These are phyloP conservation scores for Collybiopsis luxurians DNA, from an alignment of 768 basidiomycete genomes.

Conservation along the genomic window DNA sequence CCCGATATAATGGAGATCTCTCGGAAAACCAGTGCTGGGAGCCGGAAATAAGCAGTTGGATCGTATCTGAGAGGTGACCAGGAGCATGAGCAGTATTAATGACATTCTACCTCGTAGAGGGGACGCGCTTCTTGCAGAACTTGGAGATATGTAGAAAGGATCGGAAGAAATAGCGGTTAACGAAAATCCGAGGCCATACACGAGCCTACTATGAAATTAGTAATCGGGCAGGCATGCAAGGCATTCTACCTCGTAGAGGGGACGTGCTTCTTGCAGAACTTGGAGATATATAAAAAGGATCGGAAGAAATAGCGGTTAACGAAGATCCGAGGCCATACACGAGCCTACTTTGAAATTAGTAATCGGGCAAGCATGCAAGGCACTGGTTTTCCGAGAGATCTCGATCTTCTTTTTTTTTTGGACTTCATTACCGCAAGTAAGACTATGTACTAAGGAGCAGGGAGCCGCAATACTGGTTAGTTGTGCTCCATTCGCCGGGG, in stretches of 20 bases:
- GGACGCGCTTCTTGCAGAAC: slow-evolving; percentile 4
- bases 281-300: slow-evolving; percentile 1
- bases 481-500: too few species aligned
- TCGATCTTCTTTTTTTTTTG: too few species aligned
- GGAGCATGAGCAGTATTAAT: slow-evolving; percentile 5
- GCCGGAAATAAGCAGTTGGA: slow-evolving; percentile 3
- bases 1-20: not conserved
- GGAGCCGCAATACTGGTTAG: slow-evolving; percentile 7
- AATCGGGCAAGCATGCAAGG: not conserved
- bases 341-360: not conserved
- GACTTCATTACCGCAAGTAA: too few species aligned
- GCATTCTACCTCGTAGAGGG: slow-evolving; percentile 2
- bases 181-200: slow-evolving; percentile 8
- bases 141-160: slow-evolving; percentile 2
- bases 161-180: slow-evolving; percentile 10
- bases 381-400: too few species aligned
- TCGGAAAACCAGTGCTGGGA: too few species aligned
- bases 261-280: slow-evolving; percentile 3
- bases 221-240: slow-evolving; percentile 1
- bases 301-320: slow-evolving; percentile 10
- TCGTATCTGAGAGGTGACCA: not conserved
- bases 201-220: not conserved
- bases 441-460: slow-evolving; percentile 6
- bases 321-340: slow-evolving; percentile 8
- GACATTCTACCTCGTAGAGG: slow-evolving; percentile 1